These are phyloP conservation scores for Lactarius evosmus DNA, from an alignment of 768 basidiomycete species.

Conservation along the genomic window DNA sequence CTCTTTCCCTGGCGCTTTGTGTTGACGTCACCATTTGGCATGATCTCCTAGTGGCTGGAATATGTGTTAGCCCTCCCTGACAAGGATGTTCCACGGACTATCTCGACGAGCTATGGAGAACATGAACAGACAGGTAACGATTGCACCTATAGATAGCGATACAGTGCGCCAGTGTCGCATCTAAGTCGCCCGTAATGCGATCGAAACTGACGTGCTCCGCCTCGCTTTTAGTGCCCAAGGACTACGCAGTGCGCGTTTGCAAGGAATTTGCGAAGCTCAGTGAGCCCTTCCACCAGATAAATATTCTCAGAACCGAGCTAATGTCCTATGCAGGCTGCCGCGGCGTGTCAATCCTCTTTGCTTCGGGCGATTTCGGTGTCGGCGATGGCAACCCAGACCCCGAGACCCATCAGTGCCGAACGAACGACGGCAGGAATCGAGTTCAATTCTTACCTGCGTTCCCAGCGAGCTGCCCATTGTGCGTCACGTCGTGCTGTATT, in stretches of 20 bases:
- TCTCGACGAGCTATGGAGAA: conserved; percentile 73
- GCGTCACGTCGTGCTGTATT: conserved; percentile 14
- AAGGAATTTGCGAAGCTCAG: conserved; percentile 59
- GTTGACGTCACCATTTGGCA: neutral
- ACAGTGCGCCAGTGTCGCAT: neutral
- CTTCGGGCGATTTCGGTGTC: conserved; percentile 67
- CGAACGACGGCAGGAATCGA: conserved; percentile 55
- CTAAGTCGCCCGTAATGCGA: neutral
- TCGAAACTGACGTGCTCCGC: neutral
- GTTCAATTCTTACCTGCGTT: conserved; percentile 54
- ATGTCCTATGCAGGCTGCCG: conserved; percentile 48
- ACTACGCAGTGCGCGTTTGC: conserved; percentile 50
- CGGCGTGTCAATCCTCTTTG: conserved; percentile 61
- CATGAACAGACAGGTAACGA: conserved; percentile 61
- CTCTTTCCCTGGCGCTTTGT: neutral
- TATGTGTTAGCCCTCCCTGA: conserved; percentile 44
- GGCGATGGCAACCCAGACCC: conserved; percentile 59
- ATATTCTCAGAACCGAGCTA: neutral
- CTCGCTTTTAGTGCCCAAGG: conserved; percentile 43
- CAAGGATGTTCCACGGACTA: conserved; percentile 50
- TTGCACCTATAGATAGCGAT: neutral
- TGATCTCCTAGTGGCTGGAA: conserved; percentile 52
- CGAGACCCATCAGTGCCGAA: conserved; percentile 49
- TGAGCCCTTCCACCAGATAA: conserved; percentile 28
- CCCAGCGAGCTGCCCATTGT: conserved; percentile 53